Conservation (phyloP, 1,284 basidiomycete species). For the Sporisorium scitamineum region DNA sequence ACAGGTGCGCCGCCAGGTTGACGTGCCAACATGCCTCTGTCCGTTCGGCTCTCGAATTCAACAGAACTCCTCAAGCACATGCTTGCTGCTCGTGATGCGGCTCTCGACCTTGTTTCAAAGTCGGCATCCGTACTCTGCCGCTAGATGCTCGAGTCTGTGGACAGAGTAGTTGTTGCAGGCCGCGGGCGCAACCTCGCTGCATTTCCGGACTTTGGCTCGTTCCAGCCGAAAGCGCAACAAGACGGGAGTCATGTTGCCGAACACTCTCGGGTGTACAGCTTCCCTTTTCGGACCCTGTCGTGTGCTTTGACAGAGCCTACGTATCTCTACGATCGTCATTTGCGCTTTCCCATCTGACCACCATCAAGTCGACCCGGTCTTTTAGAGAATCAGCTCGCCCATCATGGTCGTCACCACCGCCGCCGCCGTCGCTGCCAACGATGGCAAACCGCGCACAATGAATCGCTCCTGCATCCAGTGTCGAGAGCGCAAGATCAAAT, state of each 20-base stretch:
- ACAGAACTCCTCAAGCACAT: not conserved
- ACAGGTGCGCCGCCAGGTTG: not conserved
- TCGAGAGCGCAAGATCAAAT: conserved; percentile 49
- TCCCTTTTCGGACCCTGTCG: not conserved
- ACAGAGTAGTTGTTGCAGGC: too few species aligned
- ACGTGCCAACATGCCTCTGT: too few species aligned
- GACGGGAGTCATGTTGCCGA: not conserved
- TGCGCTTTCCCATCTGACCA: not conserved
- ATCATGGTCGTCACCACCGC: conserved; percentile 13
- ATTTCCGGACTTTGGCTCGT: not conserved
- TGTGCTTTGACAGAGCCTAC: too few species aligned
- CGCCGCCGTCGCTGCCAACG: not conserved
- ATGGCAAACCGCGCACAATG: conserved; percentile 20
- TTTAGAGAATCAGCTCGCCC: not conserved
- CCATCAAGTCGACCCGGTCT: not conserved
- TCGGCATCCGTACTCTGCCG: too few species aligned
- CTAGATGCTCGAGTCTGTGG: too few species aligned
- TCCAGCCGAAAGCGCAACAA: not conserved
- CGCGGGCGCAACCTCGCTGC: too few species aligned
- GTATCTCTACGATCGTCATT: too few species aligned
- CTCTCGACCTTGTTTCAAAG: too few species aligned
- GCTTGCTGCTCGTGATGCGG: too few species aligned
- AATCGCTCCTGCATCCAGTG: conserved; percentile 50
- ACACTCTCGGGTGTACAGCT: not conserved
- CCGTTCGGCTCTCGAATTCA: too few species aligned